These are phyloP conservation scores for Trichoderma oligosporum DNA, from an alignment of 2,329 filamentous ascomycete genomes.

Conservation along the genomic window DNA sequence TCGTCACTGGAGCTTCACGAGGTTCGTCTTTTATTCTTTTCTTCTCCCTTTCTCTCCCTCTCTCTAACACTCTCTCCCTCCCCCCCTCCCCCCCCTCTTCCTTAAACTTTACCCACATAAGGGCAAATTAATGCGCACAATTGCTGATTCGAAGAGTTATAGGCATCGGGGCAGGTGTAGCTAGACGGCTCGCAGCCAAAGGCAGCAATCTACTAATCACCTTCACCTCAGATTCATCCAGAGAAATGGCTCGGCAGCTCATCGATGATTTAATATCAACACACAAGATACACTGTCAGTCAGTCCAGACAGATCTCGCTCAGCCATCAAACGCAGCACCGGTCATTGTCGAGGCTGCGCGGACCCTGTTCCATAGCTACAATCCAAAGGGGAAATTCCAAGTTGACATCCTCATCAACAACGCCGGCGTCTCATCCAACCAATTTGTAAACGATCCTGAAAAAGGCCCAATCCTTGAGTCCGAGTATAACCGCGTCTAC, in stretches of 20 bases:
- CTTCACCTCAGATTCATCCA: conserved; percentile 56
- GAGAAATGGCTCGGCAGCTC: conserved; percentile 44
- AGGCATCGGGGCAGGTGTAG: conserved; percentile 56
- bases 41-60: too few relatives aligned
- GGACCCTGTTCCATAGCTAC: conserved; percentile 28
- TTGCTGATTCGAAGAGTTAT: neutral
- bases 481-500: conserved; percentile 69
- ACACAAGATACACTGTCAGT: conserved; percentile 36
- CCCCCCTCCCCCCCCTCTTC: too few relatives aligned
- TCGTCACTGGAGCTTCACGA: conserved; percentile 35
- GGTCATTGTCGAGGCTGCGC: conserved; percentile 32
- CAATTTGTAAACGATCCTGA: conserved; percentile 55
- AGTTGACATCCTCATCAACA: conserved; percentile 84
- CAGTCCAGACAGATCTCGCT: conserved; percentile 32
- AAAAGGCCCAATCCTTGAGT: conserved; percentile 49
- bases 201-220: conserved; percentile 57
- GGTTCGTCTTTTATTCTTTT: conserved; percentile 23
- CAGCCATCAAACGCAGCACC: conserved; percentile 26
- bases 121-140: neutral
- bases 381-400: conserved; percentile 25
- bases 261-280: conserved; percentile 43
- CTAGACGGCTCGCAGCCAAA: conserved; percentile 55
- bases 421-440: conserved; percentile 70
- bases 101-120: too few relatives aligned
- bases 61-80: too few relatives aligned